Evolutionary conservation across 306 rosid species (phyloP).

Genomic region (Ammopiptanthus mongolicus): DNA sequence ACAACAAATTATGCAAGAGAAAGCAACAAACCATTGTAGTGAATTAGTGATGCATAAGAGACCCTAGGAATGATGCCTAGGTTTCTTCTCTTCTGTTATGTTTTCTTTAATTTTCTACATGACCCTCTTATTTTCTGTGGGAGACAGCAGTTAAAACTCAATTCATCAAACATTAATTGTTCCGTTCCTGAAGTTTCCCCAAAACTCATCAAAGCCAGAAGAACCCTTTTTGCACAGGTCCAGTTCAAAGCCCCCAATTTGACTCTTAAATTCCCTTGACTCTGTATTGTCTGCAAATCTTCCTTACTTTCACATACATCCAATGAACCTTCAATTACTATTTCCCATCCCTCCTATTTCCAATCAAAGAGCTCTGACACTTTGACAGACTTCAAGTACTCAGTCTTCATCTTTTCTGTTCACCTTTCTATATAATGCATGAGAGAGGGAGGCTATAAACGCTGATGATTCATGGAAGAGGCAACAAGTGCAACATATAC

Average conservation of each 20-base stretch:
- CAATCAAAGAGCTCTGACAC: not conserved
- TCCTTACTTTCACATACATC: not conserved
- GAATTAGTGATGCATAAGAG: not conserved
- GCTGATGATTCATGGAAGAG: not conserved
- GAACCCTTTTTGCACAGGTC: not conserved
- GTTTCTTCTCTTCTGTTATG: not conserved
- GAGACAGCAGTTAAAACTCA: not conserved
- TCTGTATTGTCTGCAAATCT: not conserved
- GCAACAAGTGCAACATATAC: no score
- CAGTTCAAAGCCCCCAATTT: not conserved
- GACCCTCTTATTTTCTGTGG: not conserved
- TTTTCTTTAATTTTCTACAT: not conserved
- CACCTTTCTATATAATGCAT: not conserved
- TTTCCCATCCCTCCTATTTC: not conserved
- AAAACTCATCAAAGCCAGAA: not conserved
- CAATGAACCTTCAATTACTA: not conserved
- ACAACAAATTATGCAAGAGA: not conserved
- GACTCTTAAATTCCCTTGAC: not conserved
- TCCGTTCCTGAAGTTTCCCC: not conserved
- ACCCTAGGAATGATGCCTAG: not conserved
- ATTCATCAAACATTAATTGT: not conserved
- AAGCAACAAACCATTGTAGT: not conserved
- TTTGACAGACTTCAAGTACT: not conserved
- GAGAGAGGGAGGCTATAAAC: not conserved
- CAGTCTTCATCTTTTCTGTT: not conserved